A percentile compares a stretch with the other conserved stretches of the same genome.
These are phyloP conservation scores for Colletotrichum gloeosporioides DNA, from an alignment of 2,329 filamentous ascomycete species.

Conservation along the genomic window DNA sequence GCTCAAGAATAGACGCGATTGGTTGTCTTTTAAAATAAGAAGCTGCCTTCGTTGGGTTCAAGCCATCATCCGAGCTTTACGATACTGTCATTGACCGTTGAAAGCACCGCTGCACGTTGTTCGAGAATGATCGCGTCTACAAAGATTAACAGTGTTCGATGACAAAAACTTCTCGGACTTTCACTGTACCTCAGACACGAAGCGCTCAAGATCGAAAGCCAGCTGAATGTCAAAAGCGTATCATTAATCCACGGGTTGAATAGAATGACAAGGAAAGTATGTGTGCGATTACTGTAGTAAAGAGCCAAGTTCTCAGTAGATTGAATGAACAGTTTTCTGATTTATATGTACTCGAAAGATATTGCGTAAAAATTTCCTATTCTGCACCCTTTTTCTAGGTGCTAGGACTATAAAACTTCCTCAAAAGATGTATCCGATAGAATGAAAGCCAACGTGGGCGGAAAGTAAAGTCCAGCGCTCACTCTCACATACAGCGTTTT, in stretches of 20 bases:
- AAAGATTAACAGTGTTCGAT: background rate
- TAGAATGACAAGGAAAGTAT: rapidly evolving
- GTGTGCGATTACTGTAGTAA: rapidly evolving
- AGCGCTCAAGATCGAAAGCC: background rate
- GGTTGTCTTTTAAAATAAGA: background rate
- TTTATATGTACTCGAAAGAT: background rate
- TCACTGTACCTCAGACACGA: background rate
- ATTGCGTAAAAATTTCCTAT: rapidly evolving
- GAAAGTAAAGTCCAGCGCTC: background rate
- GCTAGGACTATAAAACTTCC: background rate
- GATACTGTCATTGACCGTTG: background rate
- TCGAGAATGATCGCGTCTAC: background rate
- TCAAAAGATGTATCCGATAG: background rate
- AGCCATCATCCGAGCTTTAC: background rate
- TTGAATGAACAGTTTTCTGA: background rate
- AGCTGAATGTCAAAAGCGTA: rapidly evolving
- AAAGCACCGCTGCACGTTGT: background rate
- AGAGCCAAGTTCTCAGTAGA: rapidly evolving
- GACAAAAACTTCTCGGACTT: background rate
- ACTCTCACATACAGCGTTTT: background rate
- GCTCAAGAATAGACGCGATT: background rate
- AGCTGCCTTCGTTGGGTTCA: background rate
- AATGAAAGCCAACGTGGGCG: background rate
- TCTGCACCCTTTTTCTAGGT: background rate
- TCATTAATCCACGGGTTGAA: background rate